phyloP scores from a whole-genome alignment of 176 grass and related monocot species.

The Otatea glauca region DNA sequence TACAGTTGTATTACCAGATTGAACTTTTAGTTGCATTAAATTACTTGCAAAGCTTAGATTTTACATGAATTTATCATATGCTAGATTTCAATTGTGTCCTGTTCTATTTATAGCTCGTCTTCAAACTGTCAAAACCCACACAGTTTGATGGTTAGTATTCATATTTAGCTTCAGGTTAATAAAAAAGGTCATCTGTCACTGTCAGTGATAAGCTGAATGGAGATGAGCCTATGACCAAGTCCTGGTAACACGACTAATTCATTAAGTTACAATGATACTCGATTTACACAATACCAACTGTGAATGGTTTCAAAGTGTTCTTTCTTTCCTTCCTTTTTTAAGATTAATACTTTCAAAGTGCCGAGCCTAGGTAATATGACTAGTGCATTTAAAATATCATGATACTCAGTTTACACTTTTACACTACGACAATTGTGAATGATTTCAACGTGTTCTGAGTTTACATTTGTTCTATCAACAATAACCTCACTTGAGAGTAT shows the following conservation, averaged over 20 bases:
- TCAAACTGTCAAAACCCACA: constrained; percentile 2
- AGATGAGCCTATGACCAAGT: constrained; percentile 9
- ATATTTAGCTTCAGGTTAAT: not conserved
- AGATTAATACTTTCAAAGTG: too few relatives aligned
- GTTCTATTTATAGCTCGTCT: constrained; percentile 18
- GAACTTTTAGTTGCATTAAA: constrained; percentile 33
- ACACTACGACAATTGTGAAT: too few relatives aligned
- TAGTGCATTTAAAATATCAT: too few relatives aligned
- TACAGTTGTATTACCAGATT: constrained; percentile 18
- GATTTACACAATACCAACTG: not conserved
- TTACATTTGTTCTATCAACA: too few relatives aligned
- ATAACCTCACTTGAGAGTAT: too few relatives aligned
- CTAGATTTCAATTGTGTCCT: constrained; percentile 14
- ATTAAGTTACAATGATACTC: not conserved
- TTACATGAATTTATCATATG: not conserved
- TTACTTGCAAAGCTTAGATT: not conserved
- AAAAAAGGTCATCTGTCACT: not conserved
- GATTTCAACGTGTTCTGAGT: too few relatives aligned
- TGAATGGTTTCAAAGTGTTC: not conserved
- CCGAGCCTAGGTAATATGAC: too few relatives aligned
- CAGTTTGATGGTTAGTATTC: constrained; percentile 3
- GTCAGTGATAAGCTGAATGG: constrained; percentile 9
- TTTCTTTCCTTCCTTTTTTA: too few relatives aligned
- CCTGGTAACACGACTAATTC: not conserved
- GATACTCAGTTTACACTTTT: too few relatives aligned